Conservation (phyloP, 2,329 filamentous ascomycete genomes). For the Hypoxylon sp. region DNA sequence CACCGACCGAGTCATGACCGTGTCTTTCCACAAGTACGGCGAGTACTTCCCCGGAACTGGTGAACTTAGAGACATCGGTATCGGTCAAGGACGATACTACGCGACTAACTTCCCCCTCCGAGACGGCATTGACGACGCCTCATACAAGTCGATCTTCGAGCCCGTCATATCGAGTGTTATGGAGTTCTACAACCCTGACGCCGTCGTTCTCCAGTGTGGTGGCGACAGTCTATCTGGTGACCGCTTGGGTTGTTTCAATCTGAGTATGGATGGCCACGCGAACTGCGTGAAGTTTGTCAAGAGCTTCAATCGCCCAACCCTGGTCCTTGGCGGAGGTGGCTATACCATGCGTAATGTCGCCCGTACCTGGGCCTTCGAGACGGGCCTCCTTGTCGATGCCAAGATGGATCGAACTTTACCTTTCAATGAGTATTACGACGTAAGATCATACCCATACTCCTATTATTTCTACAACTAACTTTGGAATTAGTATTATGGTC, state of each 20-base stretch:
- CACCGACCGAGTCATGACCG: slow-evolving; percentile 91
- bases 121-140: slow-evolving; percentile 90
- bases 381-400: slow-evolving; percentile 87
- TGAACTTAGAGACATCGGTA: slow-evolving; percentile 86
- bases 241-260: slow-evolving; percentile 94
- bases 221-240: slow-evolving; percentile 96
- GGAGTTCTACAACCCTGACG: slow-evolving; percentile 88
- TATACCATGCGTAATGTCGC: slow-evolving; percentile 99
- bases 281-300: slow-evolving; percentile 95
- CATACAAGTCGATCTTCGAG: slow-evolving; percentile 93
- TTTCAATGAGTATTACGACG: slow-evolving; percentile 95
- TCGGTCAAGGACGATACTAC: slow-evolving; percentile 90
- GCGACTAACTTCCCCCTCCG: slow-evolving; percentile 92
- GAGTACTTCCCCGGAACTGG: slow-evolving; percentile 96
- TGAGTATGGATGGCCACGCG: slow-evolving; percentile 96
- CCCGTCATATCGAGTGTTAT: slow-evolving; percentile 90
- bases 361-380: slow-evolving; percentile 97
- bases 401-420: slow-evolving; percentile 87
- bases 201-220: slow-evolving; percentile 95
- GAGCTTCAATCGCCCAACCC: slow-evolving; percentile 83
- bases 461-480: slow-evolving; percentile 51
- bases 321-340: slow-evolving; percentile 95
- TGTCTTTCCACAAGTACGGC: slow-evolving; percentile 97
- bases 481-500: slow-evolving; percentile 83
- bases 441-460: slow-evolving; percentile 64